phyloP scores from a whole-genome alignment of 2,329 filamentous ascomycete genomes.

The Orbilia quercus region DNA sequence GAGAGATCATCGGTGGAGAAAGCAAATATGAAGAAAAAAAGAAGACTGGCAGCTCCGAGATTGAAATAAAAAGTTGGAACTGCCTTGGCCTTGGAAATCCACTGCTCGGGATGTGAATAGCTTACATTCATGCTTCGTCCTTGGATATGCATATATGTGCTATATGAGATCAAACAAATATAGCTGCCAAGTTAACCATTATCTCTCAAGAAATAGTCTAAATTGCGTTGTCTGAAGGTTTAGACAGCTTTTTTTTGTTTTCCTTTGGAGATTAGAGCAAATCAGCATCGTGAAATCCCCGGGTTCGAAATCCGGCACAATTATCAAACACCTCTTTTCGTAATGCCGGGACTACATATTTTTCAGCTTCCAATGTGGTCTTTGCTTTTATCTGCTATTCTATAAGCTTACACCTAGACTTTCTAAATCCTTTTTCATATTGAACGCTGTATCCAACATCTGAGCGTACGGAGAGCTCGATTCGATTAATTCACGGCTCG shows the following conservation, averaged over 20 bases:
- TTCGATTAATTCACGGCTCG: background rate
- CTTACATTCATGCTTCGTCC: background rate
- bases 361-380: too few relatives aligned
- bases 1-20: conserved; percentile 36
- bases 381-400: too few relatives aligned
- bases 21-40: background rate
- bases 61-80: conserved; percentile 6
- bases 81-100: conserved; percentile 22
- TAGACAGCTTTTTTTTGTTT: background rate
- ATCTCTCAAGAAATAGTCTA: background rate
- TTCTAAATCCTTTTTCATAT: too few relatives aligned
- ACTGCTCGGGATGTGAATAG: background rate
- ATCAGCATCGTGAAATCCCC: conserved; percentile 40
- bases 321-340: conserved; percentile 6
- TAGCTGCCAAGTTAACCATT: background rate
- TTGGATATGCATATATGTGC: background rate
- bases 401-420: too few relatives aligned
- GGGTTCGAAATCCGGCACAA: conserved; percentile 17
- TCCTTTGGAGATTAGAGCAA: conserved; percentile 8
- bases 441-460: too few relatives aligned
- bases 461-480: too few relatives aligned
- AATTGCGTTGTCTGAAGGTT: conserved; percentile 35
- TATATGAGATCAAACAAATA: background rate
- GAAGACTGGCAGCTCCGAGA: background rate
- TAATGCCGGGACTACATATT: background rate